Conservation (phyloP, 2,329 filamentous ascomycete genomes). For the Fusarium sp. region DNA sequence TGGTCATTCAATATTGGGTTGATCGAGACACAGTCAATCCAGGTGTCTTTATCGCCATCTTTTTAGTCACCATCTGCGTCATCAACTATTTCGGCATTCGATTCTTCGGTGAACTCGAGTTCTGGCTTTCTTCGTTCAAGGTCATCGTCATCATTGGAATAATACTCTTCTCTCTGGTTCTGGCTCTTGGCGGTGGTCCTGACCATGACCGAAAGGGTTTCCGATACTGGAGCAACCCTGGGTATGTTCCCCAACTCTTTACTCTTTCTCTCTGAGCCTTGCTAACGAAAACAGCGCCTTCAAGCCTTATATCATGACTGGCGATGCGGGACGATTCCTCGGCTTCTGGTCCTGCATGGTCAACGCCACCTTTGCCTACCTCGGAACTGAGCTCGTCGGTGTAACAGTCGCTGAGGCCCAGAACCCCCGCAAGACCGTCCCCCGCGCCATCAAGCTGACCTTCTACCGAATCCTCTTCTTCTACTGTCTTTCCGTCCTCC, state of each 20-base stretch:
- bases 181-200: conserved; percentile 73
- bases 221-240: conserved; percentile 72
- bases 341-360: conserved; percentile 78
- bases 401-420: conserved; percentile 83
- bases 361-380: conserved; percentile 81
- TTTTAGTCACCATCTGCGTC: conserved; percentile 68
- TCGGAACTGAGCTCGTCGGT: conserved; percentile 80
- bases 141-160: conserved; percentile 73
- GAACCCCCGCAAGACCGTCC: conserved; percentile 80
- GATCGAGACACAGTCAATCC: conserved; percentile 73
- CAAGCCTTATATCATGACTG: conserved; percentile 42
- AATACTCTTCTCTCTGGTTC: conserved; percentile 71
- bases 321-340: conserved; percentile 61
- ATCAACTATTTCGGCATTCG: conserved; percentile 77
- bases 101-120: conserved; percentile 73
- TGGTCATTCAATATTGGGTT: conserved; percentile 85
- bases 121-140: conserved; percentile 74
- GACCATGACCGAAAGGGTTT: conserved; percentile 71
- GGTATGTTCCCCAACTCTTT: conserved; percentile 18
- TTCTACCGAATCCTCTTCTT: conserved; percentile 87
- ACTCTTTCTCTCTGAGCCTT: rapidly evolving
- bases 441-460: conserved; percentile 80
- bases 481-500: conserved; percentile 77
- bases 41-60: conserved; percentile 81
- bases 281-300: conserved; percentile 48